These are phyloP conservation scores for Nothophoma quercina DNA, from an alignment of 2,329 filamentous ascomycete genomes.

Conservation along the genomic window DNA sequence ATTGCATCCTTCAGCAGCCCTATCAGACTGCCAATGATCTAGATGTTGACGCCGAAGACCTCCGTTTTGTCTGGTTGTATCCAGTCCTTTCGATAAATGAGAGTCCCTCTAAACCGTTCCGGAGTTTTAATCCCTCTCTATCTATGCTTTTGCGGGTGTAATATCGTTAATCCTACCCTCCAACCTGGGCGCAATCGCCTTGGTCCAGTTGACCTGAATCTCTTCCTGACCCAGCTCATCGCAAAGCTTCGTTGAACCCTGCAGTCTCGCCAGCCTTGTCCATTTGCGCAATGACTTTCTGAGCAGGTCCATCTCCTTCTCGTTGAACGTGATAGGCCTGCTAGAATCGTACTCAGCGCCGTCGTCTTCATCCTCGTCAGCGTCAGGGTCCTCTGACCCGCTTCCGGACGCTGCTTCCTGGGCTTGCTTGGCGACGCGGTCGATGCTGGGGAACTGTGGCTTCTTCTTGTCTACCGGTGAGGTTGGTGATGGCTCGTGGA, in stretches of 20 bases:
- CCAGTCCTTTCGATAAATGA: too few relatives aligned
- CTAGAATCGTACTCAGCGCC: slow-evolving; percentile 50
- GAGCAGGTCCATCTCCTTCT: slow-evolving; percentile 65
- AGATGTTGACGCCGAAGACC: too few relatives aligned
- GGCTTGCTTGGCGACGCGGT: slow-evolving; percentile 18
- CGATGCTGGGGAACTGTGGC: slow-evolving; percentile 24
- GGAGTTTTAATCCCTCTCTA: too few relatives aligned
- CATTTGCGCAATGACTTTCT: slow-evolving; percentile 75
- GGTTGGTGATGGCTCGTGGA: slow-evolving; percentile 51
- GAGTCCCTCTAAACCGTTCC: too few relatives aligned
- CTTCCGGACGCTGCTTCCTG: slow-evolving; percentile 23
- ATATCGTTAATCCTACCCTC: slow-evolving; percentile 73
- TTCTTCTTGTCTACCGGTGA: slow-evolving; percentile 23
- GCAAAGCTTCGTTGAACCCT: slow-evolving; percentile 56
- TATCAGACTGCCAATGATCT: too few relatives aligned
- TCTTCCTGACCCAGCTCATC: slow-evolving; percentile 67
- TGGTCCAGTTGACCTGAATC: slow-evolving; percentile 75
- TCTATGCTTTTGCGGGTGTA: slow-evolving; percentile 8
- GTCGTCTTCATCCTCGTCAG: slow-evolving; percentile 51
- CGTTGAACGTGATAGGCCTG: slow-evolving; percentile 52
- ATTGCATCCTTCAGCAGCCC: too few relatives aligned
- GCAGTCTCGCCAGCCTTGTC: slow-evolving; percentile 72
- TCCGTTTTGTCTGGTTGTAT: too few relatives aligned
- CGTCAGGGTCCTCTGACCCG: slow-evolving; percentile 42
- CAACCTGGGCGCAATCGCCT: slow-evolving; percentile 76